These are phyloP conservation scores for Chaetothyriales sp. DNA, from an alignment of 2,329 filamentous ascomycete genomes.

Conservation along the genomic window DNA sequence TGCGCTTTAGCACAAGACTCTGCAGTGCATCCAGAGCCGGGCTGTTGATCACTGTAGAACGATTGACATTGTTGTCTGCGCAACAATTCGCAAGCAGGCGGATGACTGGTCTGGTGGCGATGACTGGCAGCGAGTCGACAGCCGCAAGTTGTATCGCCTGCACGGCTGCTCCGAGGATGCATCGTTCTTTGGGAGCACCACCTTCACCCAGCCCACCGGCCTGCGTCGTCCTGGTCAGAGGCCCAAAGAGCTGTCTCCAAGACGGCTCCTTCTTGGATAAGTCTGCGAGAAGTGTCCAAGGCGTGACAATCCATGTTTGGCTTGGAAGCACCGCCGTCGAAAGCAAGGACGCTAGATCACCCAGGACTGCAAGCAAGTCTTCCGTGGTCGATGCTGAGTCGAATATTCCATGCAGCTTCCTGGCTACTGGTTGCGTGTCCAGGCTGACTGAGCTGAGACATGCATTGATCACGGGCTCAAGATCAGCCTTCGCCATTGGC, in stretches of 20 bases:
- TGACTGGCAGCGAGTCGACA: not conserved
- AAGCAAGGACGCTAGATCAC: not conserved
- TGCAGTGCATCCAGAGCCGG: slow-evolving; percentile 10
- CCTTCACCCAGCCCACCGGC: no score
- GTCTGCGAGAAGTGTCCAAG: slow-evolving; percentile 6
- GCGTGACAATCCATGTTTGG: not conserved
- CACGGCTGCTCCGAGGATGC: slow-evolving; percentile 12
- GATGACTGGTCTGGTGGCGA: slow-evolving; percentile 4
- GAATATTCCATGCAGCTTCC: not conserved
- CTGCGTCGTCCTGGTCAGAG: not conserved
- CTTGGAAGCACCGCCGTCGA: not conserved
- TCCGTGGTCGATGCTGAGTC: not conserved
- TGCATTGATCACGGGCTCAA: not conserved
- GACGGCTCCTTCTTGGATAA: slow-evolving; percentile 9
- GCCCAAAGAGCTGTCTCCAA: slow-evolving; percentile 12
- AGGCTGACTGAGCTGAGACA: not conserved
- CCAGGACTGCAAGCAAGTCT: not conserved
- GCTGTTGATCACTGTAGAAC: slow-evolving; percentile 9
- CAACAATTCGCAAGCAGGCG: slow-evolving; percentile 17
- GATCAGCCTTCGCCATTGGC: not conserved
- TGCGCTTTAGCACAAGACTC: not conserved
- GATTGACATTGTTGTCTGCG: slow-evolving; percentile 16
- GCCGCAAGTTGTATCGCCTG: slow-evolving; percentile 2
- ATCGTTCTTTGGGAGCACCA: not conserved
- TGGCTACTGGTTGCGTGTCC: not conserved